Evolutionary conservation across 352 stramenopile species (phyloP).

Genomic region (Pythium volutum): DNA sequence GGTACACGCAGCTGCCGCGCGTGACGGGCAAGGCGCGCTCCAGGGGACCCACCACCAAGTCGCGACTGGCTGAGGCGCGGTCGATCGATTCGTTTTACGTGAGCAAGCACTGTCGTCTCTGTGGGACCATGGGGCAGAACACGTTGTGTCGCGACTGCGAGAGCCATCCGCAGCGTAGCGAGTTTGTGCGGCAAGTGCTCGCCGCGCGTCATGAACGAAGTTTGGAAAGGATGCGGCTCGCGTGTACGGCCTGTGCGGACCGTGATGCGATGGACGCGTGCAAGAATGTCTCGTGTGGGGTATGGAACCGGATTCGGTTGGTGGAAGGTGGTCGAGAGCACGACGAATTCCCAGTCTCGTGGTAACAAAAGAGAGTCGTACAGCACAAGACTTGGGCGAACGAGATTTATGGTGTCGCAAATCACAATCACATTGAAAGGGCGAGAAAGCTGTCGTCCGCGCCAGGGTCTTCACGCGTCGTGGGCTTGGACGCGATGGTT

Average conservation of each 20-base stretch:
- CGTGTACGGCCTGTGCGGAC: slow-evolving; percentile 52
- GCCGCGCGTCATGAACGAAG: slow-evolving; percentile 41
- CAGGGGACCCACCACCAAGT: slow-evolving; percentile 3
- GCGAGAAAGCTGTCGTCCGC: slow-evolving; percentile 3
- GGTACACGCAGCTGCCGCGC: slow-evolving; percentile 65
- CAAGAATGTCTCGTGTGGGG: slow-evolving; percentile 49
- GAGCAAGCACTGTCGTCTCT: slow-evolving; percentile 80
- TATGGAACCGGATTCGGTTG: slow-evolving; percentile 66
- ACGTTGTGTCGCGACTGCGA: slow-evolving; percentile 52
- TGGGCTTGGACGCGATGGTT: neutral
- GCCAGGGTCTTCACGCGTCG: neutral
- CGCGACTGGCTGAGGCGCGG: slow-evolving; percentile 23
- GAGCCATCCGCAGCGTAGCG: slow-evolving; percentile 56
- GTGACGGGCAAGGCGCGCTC: slow-evolving; percentile 53
- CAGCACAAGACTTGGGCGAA: neutral
- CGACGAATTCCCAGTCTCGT: slow-evolving; percentile 10
- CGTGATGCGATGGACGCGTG: slow-evolving; percentile 46
- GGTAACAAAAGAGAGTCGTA: neutral
- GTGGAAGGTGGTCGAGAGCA: slow-evolving; percentile 6
- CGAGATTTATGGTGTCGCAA: neutral
- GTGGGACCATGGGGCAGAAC: slow-evolving; percentile 54
- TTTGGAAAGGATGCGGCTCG: slow-evolving; percentile 31
- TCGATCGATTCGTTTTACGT: slow-evolving; percentile 85
- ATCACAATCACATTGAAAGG: slow-evolving; percentile 3
- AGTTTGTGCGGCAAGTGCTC: slow-evolving; percentile 53